Conservation (phyloP, 1,139 yeast genomes). For the Pneumocystis sp. region DNA sequence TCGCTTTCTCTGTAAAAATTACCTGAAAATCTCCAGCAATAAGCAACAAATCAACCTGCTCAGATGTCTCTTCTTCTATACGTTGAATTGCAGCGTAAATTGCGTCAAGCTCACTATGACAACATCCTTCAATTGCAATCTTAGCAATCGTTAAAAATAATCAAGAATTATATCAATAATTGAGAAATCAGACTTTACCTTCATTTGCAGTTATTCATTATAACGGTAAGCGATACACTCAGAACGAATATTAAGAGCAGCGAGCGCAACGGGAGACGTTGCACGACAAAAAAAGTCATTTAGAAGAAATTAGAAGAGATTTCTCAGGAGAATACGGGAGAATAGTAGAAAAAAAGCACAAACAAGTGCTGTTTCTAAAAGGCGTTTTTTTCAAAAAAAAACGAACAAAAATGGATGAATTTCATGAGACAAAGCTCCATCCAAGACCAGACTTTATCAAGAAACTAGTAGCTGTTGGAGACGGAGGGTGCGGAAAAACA, state of each 20-base stretch:
- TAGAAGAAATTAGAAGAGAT: background rate
- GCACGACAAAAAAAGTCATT: background rate
- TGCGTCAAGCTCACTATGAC: slow-evolving; percentile 65
- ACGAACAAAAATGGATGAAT: background rate
- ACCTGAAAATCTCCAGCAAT: slow-evolving; percentile 69
- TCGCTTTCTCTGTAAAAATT: background rate
- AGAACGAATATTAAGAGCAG: background rate
- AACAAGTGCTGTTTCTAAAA: background rate
- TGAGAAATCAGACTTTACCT: background rate
- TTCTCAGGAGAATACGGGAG: background rate
- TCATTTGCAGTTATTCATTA: background rate
- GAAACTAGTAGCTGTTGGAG: slow-evolving; percentile 81
- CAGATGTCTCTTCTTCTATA: slow-evolving; percentile 20
- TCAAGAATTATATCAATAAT: background rate
- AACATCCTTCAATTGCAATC: slow-evolving; percentile 79
- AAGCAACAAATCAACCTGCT: slow-evolving; percentile 44
- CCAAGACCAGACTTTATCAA: slow-evolving; percentile 17
- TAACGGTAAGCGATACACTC: background rate
- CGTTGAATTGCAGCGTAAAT: slow-evolving; percentile 37
- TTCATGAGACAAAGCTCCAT: background rate
- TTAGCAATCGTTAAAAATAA: background rate
- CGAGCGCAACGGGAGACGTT: background rate
- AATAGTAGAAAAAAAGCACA: background rate
- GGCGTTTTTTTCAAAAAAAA: background rate
- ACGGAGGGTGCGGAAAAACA: slow-evolving; percentile 91